Evolutionary conservation across 768 basidiomycete species (phyloP).

Genomic region (Leccinum barrowsii): DNA sequence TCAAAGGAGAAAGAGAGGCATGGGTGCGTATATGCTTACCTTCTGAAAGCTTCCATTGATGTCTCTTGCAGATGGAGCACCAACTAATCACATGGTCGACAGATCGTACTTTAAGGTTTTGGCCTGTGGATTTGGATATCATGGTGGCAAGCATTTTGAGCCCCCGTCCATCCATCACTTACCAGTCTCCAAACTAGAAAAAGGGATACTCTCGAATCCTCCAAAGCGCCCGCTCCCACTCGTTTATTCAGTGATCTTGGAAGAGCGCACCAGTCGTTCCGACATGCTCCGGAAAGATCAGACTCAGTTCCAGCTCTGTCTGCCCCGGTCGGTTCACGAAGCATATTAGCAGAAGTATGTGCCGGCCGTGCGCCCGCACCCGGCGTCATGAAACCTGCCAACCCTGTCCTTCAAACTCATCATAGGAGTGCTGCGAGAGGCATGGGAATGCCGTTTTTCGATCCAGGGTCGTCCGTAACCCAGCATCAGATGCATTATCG

Average conservation of each 20-base stretch:
- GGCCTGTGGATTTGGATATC: constrained; percentile 74
- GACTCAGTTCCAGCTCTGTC: constrained; percentile 48
- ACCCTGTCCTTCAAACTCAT: constrained; percentile 32
- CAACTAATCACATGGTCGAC: constrained; percentile 81
- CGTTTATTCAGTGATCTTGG: constrained; percentile 18
- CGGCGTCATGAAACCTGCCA: constrained; percentile 18
- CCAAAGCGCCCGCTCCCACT: constrained; percentile 19
- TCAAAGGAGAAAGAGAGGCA: constrained; percentile 82
- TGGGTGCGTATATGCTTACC: constrained; percentile 36
- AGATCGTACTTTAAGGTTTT: constrained; percentile 86
- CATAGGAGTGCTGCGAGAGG: constrained; percentile 32
- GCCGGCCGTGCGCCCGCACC: constrained; percentile 40
- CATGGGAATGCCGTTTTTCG: constrained; percentile 25
- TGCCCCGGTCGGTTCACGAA: constrained; percentile 62
- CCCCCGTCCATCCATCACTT: constrained; percentile 1
- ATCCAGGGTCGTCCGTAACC: constrained; percentile 33
- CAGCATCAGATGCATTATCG: constrained; percentile 34
- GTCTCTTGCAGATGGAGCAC: constrained; percentile 42
- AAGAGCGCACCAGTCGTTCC: constrained; percentile 44
- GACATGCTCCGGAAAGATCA: constrained; percentile 47
- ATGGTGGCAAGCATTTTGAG: constrained; percentile 50
- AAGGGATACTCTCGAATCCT: constrained; percentile 41
- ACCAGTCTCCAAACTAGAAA: constrained; percentile 36
- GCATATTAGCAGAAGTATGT: constrained; percentile 69
- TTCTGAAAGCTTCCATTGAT: not conserved